phyloP scores from a whole-genome alignment of 2,329 filamentous ascomycete species.

The Claviceps africana region DNA sequence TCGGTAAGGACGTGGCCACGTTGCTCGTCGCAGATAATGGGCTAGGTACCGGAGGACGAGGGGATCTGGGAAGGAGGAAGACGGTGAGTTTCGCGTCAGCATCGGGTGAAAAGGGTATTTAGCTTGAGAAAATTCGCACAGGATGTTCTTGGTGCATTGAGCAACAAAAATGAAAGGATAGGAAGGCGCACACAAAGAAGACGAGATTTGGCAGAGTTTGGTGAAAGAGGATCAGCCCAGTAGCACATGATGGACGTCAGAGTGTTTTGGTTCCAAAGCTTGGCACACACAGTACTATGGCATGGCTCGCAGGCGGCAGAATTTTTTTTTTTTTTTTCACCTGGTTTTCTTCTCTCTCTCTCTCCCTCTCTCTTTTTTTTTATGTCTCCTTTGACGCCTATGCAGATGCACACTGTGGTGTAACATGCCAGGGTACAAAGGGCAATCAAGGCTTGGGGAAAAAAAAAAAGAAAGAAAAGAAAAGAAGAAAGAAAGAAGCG shows the following conservation, averaged over 20 bases:
- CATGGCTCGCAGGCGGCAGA: neutral
- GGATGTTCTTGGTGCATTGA: neutral
- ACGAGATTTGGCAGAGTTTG: neutral
- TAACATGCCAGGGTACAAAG: neutral
- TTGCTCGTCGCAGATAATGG: conserved; percentile 32
- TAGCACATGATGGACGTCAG: neutral
- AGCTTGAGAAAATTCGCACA: neutral
- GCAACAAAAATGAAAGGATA: neutral
- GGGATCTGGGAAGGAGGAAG: conserved; percentile 25
- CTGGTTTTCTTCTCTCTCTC: too few relatives aligned
- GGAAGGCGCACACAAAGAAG: neutral
- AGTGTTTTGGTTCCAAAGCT: neutral
- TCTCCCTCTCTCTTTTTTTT: neutral
- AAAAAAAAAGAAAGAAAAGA: too few relatives aligned
- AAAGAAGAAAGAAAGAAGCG: too few relatives aligned
- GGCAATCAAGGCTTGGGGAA: neutral
- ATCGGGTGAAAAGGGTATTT: neutral
- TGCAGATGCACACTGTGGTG: neutral
- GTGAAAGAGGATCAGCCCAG: neutral
- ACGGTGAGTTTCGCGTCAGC: neutral
- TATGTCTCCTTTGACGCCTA: neutral
- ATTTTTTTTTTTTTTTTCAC: neutral
- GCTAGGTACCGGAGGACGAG: conserved; percentile 33
- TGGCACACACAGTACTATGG: neutral
- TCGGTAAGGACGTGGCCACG: conserved; percentile 28